Evolutionary conservation across 2,329 filamentous ascomycete genomes (phyloP).

Genomic region (Orbilia brochopaga): DNA sequence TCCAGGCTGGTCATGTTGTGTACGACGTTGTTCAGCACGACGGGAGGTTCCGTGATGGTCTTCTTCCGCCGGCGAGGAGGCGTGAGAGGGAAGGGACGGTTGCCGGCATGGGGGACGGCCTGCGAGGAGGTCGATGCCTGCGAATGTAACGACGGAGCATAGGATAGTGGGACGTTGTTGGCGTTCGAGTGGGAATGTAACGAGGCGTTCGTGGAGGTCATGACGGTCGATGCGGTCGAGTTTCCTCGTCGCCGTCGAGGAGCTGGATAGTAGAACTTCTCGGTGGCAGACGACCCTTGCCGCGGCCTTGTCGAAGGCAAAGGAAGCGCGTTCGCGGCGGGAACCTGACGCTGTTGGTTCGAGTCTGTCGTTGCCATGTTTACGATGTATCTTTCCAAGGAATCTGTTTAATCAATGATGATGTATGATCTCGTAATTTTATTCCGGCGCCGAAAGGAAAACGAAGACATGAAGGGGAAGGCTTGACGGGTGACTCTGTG

Average conservation of each 20-base stretch:
- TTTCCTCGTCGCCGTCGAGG: conserved; percentile 49
- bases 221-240: conserved; percentile 37
- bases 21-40: conserved; percentile 46
- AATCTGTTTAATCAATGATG: conserved; percentile 22
- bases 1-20: conserved; percentile 51
- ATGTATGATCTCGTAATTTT: conserved; percentile 1
- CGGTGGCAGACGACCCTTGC: conserved; percentile 48
- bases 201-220: conserved; percentile 45
- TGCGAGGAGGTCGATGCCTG: conserved; percentile 33
- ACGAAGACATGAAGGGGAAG: conserved; percentile 27
- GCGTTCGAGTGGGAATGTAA: conserved; percentile 43
- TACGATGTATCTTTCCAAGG: conserved; percentile 8
- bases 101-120: conserved; percentile 6
- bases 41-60: conserved; percentile 46
- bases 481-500: conserved; percentile 7
- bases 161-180: conserved; percentile 36
- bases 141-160: conserved; percentile 44
- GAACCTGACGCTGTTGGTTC: conserved; percentile 20
- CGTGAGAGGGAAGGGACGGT: conserved; percentile 44
- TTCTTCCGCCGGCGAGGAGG: conserved; percentile 49
- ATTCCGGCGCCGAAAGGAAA: conserved; percentile 29
- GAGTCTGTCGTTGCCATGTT: conserved; percentile 37
- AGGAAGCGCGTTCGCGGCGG: conserved; percentile 28
- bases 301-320: conserved; percentile 36
- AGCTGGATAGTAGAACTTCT: conserved; percentile 51